Base-by-base conservation (phyloP, 768 basidiomycete genomes). In the Psilocybe tampanensis region DNA sequence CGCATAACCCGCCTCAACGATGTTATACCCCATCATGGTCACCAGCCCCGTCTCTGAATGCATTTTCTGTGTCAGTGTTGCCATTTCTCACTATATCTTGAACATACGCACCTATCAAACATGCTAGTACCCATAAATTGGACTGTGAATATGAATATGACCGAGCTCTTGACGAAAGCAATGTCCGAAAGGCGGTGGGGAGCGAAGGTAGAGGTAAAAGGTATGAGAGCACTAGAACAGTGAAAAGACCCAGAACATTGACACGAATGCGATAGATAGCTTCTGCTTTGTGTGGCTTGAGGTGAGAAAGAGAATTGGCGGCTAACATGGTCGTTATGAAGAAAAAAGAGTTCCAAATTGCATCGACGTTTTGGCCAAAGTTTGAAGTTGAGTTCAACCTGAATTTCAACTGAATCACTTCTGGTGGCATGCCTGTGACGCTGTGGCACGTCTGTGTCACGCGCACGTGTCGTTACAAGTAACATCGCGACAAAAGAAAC, bases 261-360 rank as follows among this genome's bases (percentile, higher is more conserved):
- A 67, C 59, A 43, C 79, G 76, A 42, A 80, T 70, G 58, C 80
- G 68, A 53, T 76, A 72, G 1, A 79, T 60, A 1, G 80, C 80
- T 56, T 80, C 78, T 17, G 77, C 68, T 55, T 77, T 74, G 55
- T 77, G 72, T 55, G 81, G 75, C 60, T 77, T 80, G 66, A 80
- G 50, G 9, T 36, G 29, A 17, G 33, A 36, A 18, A 39, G 24
- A 18, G 36, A n/a, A 23, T 21, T 22, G 18, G 50, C 39, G 33
- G 36, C 3, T 19, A 34, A 36, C 34, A 39, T 39, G 36, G 36
- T 39, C 36, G 36, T 39, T n/a, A n/a, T 39, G 4, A 13, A 39
- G 36, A 13, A 39, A 13, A n/a, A 39, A 39, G 36, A 34, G 33
- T 34, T 34, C 33, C 7, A 34, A 34, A 8, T 15, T 15, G 33